Conservation (phyloP, 139 green algal species). For the Volvox reticuliferus region DNA sequence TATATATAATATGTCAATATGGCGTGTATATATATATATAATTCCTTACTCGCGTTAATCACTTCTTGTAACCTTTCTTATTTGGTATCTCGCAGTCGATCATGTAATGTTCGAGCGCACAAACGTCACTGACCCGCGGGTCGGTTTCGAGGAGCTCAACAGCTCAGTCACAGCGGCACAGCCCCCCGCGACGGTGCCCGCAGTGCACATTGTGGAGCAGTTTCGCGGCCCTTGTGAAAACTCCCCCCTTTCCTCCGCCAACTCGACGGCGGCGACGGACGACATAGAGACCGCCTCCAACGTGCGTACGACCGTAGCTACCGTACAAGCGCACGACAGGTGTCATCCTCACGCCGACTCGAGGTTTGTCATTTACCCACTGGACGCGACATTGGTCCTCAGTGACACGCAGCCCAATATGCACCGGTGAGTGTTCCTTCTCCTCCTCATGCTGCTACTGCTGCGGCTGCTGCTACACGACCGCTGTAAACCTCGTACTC, state of each 20-base stretch:
- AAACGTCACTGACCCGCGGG: not conserved
- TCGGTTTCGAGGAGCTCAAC: not conserved
- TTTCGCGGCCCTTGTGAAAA: not conserved
- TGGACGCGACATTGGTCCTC: slow-evolving; percentile 11
- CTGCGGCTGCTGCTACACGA: too few species aligned
- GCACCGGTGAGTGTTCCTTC: not conserved
- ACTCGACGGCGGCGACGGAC: too few species aligned
- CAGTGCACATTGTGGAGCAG: slow-evolving; percentile 19
- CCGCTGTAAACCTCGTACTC: too few species aligned
- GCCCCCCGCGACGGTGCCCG: not conserved
- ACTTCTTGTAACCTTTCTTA: too few species aligned
- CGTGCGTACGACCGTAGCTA: not conserved
- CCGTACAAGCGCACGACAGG: not conserved
- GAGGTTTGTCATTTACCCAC: not conserved
- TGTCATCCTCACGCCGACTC: not conserved
- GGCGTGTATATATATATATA: too few species aligned
- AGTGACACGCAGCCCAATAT: slow-evolving; percentile 39
- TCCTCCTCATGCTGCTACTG: too few species aligned
- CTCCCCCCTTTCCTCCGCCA: not conserved
- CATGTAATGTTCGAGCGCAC: not conserved
- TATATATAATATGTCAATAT: too few species aligned
- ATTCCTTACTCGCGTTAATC: too few species aligned
- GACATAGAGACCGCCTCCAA: too few species aligned
- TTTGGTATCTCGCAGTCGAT: slow-evolving; percentile 20
- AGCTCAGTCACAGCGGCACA: not conserved